phyloP scores from a whole-genome alignment of 345 rosid genomes.

The Turritis glabra region DNA sequence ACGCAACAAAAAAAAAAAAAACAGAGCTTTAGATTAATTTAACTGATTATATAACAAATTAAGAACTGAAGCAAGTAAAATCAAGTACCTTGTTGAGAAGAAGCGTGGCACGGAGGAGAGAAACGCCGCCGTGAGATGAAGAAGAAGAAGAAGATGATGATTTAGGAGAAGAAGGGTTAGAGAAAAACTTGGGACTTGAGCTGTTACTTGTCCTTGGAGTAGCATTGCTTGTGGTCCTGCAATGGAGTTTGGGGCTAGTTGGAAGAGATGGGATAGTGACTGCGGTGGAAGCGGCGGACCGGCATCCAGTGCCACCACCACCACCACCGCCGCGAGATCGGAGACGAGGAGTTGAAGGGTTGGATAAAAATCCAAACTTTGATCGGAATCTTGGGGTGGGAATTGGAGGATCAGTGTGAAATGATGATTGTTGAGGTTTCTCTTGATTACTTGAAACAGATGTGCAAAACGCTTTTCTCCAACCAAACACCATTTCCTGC shows the following conservation, averaged over 20 bases:
- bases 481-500: constrained; percentile 40
- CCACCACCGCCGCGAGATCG: constrained; percentile 51
- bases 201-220: constrained; percentile 38
- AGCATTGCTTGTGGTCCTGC: constrained; percentile 48
- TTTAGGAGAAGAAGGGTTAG: constrained; percentile 78
- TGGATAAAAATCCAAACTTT: constrained; percentile 71
- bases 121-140: constrained; percentile 56
- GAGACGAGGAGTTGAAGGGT: constrained; percentile 74
- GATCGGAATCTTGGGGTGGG: constrained; percentile 57
- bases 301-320: constrained; percentile 55
- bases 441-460: constrained; percentile 61
- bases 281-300: constrained; percentile 43
- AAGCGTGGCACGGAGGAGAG: constrained; percentile 38
- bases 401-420: background rate
- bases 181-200: constrained; percentile 51
- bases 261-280: constrained; percentile 53
- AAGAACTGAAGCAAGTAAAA: background rate
- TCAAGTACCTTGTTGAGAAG: constrained; percentile 28
- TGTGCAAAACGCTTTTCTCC: constrained; percentile 57
- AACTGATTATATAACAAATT: background rate
- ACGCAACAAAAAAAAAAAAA: background rate
- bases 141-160: constrained; percentile 73
- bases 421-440: constrained; percentile 29
- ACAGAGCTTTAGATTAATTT: background rate
- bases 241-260: constrained; percentile 68